These are phyloP conservation scores for Pulveroboletus frians DNA, from an alignment of 768 basidiomycete species.

Conservation along the genomic window DNA sequence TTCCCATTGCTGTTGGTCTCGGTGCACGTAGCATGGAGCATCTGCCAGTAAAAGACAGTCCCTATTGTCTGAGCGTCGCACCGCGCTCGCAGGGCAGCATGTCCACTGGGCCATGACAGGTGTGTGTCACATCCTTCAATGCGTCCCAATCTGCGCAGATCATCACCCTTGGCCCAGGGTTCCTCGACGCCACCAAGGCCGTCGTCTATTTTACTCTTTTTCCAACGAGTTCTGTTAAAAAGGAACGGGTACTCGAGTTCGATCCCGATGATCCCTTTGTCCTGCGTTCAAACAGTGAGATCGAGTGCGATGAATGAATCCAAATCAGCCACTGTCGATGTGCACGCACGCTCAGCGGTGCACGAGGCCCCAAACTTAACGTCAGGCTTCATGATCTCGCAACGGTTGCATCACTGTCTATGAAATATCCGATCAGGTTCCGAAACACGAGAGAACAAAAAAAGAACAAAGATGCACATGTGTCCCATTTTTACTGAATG, in stretches of 20 bases:
- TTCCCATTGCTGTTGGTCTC: no score
- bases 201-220: no score
- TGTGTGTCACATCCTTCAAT: not conserved
- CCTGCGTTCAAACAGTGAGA: not conserved
- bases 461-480: not conserved
- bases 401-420: not conserved
- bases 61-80: not conserved
- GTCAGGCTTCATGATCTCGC: not conserved
- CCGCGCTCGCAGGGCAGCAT: not conserved
- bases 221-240: no score
- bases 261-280: not conserved
- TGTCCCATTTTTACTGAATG: not conserved
- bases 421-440: not conserved
- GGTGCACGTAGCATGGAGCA: not conserved
- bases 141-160: not conserved
- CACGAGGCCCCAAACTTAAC: not conserved
- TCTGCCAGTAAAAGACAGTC: not conserved
- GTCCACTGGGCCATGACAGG: not conserved
- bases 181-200: no score
- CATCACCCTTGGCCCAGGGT: no score
- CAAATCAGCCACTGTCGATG: constrained; percentile 1
- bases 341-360: not conserved
- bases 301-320: not conserved
- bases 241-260: not conserved
- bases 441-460: not conserved